These are phyloP conservation scores for Saccharomyces jurei DNA, from an alignment of 805 yeast genomes.

Conservation along the genomic window DNA sequence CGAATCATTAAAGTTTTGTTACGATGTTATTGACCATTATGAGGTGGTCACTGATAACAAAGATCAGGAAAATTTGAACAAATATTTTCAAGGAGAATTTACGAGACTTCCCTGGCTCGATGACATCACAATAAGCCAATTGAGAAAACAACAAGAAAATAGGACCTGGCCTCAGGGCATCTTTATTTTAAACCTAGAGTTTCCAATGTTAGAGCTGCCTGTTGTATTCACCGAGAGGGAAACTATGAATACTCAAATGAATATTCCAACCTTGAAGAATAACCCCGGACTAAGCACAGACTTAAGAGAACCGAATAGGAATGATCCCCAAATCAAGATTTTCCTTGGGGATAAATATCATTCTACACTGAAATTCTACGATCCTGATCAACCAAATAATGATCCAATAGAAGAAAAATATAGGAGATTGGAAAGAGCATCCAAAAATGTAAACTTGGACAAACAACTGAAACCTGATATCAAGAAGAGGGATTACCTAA, in stretches of 20 bases:
- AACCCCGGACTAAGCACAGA: conserved; percentile 38
- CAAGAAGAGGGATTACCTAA: conserved; percentile 64
- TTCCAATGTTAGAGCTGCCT: conserved; percentile 63
- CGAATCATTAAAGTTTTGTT: conserved; percentile 44
- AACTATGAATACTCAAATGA: conserved; percentile 28
- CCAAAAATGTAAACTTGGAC: conserved; percentile 69
- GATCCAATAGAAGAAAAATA: conserved; percentile 89
- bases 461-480: conserved; percentile 85
- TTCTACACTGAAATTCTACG: conserved; percentile 42
- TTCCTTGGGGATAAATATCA: conserved; percentile 22
- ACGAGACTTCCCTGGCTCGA: conserved; percentile 67
- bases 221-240: conserved; percentile 57
- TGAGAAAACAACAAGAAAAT: conserved; percentile 27
- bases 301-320: conserved; percentile 13
- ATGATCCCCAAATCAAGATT: conserved; percentile 18
- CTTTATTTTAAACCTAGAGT: conserved; percentile 42
- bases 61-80: conserved; percentile 47
- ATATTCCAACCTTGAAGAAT: conserved; percentile 31
- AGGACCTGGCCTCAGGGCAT: conserved; percentile 18
- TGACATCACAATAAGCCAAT: conserved; percentile 47
- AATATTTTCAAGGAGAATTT: conserved; percentile 61
- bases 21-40: conserved; percentile 27
- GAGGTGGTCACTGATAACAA: conserved; percentile 20
- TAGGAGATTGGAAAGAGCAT: conserved; percentile 74
- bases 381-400: conserved; percentile 57